These are phyloP conservation scores for Solanum verrucosum DNA, from an alignment of 257 asterid species.

Conservation along the genomic window DNA sequence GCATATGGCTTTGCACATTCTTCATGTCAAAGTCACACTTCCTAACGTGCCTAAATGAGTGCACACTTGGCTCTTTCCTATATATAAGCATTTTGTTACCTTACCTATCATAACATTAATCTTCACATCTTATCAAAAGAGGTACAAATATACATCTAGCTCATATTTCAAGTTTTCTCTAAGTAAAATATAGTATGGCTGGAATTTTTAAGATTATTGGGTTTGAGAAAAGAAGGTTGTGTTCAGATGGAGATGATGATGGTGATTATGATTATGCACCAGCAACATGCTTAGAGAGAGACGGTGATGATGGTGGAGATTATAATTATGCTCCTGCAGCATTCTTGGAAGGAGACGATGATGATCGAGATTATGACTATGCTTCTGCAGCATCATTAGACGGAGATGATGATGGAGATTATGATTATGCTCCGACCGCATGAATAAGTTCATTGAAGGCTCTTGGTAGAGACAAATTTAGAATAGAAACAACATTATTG, in stretches of 20 bases:
- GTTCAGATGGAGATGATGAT: not conserved
- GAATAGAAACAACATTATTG: too few species aligned
- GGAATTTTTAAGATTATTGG: not conserved
- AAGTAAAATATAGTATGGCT: not conserved
- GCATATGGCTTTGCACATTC: too few species aligned
- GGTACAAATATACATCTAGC: not conserved
- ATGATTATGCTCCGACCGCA: not conserved
- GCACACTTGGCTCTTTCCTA: not conserved
- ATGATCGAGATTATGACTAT: not conserved
- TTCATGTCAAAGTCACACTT: too few species aligned
- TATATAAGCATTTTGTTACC: not conserved
- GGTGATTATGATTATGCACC: not conserved
- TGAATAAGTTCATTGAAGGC: not conserved
- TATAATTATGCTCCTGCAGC: not conserved
- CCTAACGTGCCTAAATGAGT: too few species aligned
- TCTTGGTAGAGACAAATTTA: not conserved
- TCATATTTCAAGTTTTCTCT: not conserved
- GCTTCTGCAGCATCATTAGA: not conserved
- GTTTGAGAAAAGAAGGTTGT: not conserved
- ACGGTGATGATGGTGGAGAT: not conserved
- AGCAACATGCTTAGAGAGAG: not conserved
- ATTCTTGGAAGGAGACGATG: not conserved
- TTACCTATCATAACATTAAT: not conserved
- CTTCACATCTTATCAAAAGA: not conserved
- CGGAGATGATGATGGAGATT: not conserved